Evolutionary conservation across 495 filamentous ascomycete species (phyloP).

Genomic region (Xylaria sp.): DNA sequence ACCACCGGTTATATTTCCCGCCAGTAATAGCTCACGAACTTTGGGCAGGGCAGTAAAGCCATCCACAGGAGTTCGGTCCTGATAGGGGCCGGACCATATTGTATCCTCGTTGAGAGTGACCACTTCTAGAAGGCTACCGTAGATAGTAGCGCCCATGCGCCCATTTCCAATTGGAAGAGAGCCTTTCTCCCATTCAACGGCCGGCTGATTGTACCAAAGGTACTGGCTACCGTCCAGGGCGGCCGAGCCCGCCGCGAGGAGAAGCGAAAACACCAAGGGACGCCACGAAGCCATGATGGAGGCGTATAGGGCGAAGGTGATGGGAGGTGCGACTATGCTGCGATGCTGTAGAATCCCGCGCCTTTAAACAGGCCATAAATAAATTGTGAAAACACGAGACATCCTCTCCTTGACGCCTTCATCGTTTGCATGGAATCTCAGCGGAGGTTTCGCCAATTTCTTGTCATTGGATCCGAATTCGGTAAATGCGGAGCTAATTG

Average conservation of each 20-base stretch:
- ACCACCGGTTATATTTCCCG: constrained; percentile 49
- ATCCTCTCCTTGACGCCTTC: background rate
- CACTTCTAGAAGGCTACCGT: constrained; percentile 48
- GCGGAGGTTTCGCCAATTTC: background rate
- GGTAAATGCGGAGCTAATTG: background rate
- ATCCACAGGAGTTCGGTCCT: constrained; percentile 50
- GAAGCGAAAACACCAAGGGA: constrained; percentile 3
- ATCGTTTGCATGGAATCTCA: background rate
- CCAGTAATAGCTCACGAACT: constrained; percentile 50
- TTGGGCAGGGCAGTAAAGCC: constrained; percentile 44
- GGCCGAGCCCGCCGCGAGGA: constrained; percentile 6
- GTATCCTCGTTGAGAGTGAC: constrained; percentile 57
- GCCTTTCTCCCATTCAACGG: constrained; percentile 33
- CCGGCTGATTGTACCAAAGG: constrained; percentile 26
- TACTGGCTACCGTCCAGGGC: constrained; percentile 16
- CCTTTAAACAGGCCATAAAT: background rate
- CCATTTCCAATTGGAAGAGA: constrained; percentile 55
- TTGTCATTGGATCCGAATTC: background rate
- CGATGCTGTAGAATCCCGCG: background rate
- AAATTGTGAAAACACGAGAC: background rate
- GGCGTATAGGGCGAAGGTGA: background rate
- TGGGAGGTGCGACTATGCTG: background rate
- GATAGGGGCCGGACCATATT: constrained; percentile 58
- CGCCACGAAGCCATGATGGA: constrained; percentile 15
- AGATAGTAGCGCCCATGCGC: constrained; percentile 56